Conservation (phyloP, 169 alveolate genomes). For the Plasmodium vinckei region DNA sequence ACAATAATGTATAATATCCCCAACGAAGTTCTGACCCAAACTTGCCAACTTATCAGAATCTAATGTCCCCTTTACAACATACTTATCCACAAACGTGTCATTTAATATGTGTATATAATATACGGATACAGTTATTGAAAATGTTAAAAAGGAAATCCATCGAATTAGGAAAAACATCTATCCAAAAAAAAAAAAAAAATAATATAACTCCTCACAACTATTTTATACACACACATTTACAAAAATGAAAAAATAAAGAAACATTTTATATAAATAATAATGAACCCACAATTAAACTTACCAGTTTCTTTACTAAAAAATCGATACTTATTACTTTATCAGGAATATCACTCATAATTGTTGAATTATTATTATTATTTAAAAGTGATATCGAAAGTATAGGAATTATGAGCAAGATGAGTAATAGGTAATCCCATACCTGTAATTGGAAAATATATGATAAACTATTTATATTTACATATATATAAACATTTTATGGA, state of each 20-base stretch:
- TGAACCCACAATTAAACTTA: background rate
- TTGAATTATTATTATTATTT: slow-evolving; percentile 33
- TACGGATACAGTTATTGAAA: background rate
- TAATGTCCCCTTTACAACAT: background rate
- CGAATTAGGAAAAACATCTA: slow-evolving; percentile 34
- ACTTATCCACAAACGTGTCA: background rate
- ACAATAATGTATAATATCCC: slow-evolving; percentile 26
- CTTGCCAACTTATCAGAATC: background rate
- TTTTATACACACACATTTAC: background rate
- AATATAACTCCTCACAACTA: background rate
- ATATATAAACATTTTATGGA: background rate
- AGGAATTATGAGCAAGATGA: slow-evolving; percentile 32
- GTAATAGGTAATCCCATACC: slow-evolving; percentile 40
- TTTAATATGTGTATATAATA: slow-evolving; percentile 39
- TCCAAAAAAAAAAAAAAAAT: background rate
- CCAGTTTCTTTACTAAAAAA: slow-evolving; percentile 43
- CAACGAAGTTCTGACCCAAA: background rate
- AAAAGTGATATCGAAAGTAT: slow-evolving; percentile 38
- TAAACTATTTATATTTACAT: background rate
- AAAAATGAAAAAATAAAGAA: no score
- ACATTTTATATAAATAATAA: no score
- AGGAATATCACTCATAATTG: slow-evolving; percentile 62
- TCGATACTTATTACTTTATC: slow-evolving; percentile 47
- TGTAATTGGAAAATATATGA: background rate
- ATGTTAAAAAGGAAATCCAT: slow-evolving; percentile 35